Evolutionary conservation across 441 rosid species (phyloP), one percentile per base, ranked within the genome.

Genomic region (Eutrema salsugineum): DNA sequence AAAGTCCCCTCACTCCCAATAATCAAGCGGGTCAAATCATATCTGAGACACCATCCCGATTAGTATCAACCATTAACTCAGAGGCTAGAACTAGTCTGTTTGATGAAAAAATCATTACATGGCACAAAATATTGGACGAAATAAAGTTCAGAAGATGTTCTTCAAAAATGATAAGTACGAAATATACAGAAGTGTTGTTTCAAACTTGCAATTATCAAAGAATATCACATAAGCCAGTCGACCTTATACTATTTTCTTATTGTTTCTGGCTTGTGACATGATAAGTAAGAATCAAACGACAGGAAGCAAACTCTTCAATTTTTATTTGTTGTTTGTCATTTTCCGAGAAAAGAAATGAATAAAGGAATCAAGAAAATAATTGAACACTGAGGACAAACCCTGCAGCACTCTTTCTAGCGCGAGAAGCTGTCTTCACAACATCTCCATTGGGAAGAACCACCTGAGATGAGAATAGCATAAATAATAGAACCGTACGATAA

Each of bases 1-100:
- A 94, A 79, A 24, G 99, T 94, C 68, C 99, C 99, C 81, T 91
- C 99, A 81, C 99, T 94, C 73, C 99, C 99, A 81, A 94, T 87
- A 20, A 94, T 74, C 78, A 91, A 79, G 70, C 97, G 97, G 44
- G 99, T 91, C 85, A 91, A 81, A 72, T 94, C 99, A 78, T 94
- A 94, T 79, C 99, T 94, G 76, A 57, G 71, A 48, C 27, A 69
- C 58, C 71, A 61, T 38, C 24, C 12, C 19, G 11, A 35, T 16
- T 38, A 50, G 53, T 40, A 59, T 42, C 53, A 58, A 48, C 11
- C 15, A 73, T 48, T 38, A 66, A 19, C 40, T 43, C 11, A 55
- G 10, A 53, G 32, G 65, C 46, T 50, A 49, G 5, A 62, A 38
- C 30, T 44, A 54, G 15, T 3, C 7, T 54, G 11, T 12, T 62